Conservation (phyloP, 129 eudicot genomes). For the Rutidosis leptorrhynchoides region DNA sequence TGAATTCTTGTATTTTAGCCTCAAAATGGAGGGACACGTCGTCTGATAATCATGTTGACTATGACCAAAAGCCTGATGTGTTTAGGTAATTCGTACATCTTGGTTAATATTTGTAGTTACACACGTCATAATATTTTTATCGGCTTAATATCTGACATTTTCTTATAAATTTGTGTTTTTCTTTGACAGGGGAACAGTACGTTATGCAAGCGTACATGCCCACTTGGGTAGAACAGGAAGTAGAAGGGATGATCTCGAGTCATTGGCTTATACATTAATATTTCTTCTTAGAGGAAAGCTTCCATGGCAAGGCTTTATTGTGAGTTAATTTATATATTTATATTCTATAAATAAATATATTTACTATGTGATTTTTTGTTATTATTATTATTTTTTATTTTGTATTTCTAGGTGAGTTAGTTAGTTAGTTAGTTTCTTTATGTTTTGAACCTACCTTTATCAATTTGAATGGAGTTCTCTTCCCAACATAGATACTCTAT, state of each 20-base stretch:
- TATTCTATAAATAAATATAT: background rate
- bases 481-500: too few species aligned
- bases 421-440: too few species aligned
- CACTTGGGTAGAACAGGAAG: constrained; percentile 92
- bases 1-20: constrained; percentile 39
- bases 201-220: constrained; percentile 97
- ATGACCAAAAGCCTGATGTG: constrained; percentile 90
- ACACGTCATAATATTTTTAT: too few species aligned
- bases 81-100: constrained; percentile 50
- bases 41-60: constrained; percentile 68
- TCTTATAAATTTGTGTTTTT: background rate
- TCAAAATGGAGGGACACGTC: constrained; percentile 69
- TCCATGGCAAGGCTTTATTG: constrained; percentile 91
- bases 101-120: background rate
- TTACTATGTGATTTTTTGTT: too few species aligned
- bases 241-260: constrained; percentile 93
- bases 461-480: too few species aligned
- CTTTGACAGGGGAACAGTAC: constrained; percentile 76
- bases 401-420: too few species aligned
- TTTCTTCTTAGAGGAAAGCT: constrained; percentile 79
- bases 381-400: too few species aligned
- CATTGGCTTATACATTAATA: constrained; percentile 83
- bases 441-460: too few species aligned
- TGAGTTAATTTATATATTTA: constrained; percentile 23
- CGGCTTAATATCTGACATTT: background rate